Evolutionary conservation across 768 basidiomycete species (phyloP), one percentile per base, ranked within the genome.

Genomic region (Ramaria rubella): DNA sequence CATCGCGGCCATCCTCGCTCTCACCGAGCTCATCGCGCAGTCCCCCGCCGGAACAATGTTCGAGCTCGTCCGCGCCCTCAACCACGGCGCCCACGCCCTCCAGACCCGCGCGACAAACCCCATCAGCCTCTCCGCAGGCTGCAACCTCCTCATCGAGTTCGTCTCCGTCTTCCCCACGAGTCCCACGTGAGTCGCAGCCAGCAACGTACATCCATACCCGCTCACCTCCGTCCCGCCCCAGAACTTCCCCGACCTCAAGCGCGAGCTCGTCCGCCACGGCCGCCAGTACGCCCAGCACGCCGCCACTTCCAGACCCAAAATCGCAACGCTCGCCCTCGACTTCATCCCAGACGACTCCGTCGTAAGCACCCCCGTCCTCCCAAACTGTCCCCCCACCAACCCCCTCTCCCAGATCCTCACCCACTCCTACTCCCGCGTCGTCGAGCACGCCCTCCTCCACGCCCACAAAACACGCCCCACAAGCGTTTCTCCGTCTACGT

Each of bases 401-500:
- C 52, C 27, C 53, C 58, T n/a, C n/a, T n/a, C n/a, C n/a, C 68
- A 97, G 91, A 94, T 99, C 67, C 80, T 99, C 57, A 97, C 94
- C 2, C 96, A 99, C 72, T 93, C 92, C 31, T 94, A 94, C 74
- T 97, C 94, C 24, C 80, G 96, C 64, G 94, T 97, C 44, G 95
- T 99, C 55, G 86, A 94, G 75, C 85, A 92, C 71, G 88, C 94
- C 33, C 79, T 99, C 52, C 78, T 97, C 45, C 81, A 87, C 57
- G 94, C 96, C 17, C 92, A 95, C 69, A 78, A n/a, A 86, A 66
- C 71, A 73, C 58, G 44, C 44, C 40, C n/a, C 83, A 81, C 68
- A 97, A 98, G 75, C 81, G 94, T 56, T 91, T 98, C 70, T 92
- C 90, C 65, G 95, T 99, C 36, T 98, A 93, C 70, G 95, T 99